Evolutionary conservation across 768 basidiomycete species (phyloP), one percentile per base, ranked within the genome.

Genomic region (Pleurotus ostreatus): DNA sequence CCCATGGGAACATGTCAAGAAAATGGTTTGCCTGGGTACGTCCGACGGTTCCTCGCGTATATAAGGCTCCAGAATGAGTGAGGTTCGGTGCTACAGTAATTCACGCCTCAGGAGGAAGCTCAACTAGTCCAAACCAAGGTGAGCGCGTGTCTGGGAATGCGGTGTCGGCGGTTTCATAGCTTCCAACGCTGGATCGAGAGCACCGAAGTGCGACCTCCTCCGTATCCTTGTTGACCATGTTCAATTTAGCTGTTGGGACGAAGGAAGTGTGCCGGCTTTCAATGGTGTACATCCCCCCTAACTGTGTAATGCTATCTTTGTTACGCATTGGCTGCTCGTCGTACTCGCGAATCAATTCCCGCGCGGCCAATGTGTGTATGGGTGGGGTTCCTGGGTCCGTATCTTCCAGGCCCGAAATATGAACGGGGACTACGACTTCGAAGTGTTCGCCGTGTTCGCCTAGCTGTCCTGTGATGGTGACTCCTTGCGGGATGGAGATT

Each of bases 301-400:
- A 71, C 38, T 73, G 71, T 9, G 83, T 63, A 30, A 84, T 80
- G 2, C 73, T 71, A 3, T 75, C 76, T 63, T 71, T 77, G 70
- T 26, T 74, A 62, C 18, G 74, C 70, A 0, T 70, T 72, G 1
- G 61, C 4, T 58, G 55, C 22, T 74, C 75, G 46, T 77, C 73
- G 44, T 83, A 64, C 15, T 81, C 81, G 60, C 75, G 75, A 16
- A 86, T 79, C 26, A 86, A 69, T 12, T 70, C 68, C 56, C 78
- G 76, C 2, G 83, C 84, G 3, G 81, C 78, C 38, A 86, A 68
- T 0, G 78, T 75, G 61, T 86, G 85, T 25, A 86, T 63, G 12
- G 78, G 67, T 20, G 71, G 70, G 13, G 72, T 46, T 8, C 65
- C 55, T 61, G 72, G 48, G 57, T 70, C 52, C 25, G 65, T 61